Evolutionary conservation across 192 early-diverging fungal species (phyloP).

Genomic region (Diversispora epigaea): DNA sequence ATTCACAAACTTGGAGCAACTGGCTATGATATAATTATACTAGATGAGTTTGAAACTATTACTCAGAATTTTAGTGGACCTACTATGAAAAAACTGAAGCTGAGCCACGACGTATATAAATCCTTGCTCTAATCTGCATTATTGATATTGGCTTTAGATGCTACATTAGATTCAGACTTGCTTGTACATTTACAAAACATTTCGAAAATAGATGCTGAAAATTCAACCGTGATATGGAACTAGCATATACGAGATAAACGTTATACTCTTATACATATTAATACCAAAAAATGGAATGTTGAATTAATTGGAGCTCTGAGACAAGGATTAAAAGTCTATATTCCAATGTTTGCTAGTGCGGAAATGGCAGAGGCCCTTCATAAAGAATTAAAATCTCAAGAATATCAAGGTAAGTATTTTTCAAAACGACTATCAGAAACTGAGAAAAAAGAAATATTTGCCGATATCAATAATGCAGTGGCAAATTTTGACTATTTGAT

Average conservation of each 20-base stretch:
- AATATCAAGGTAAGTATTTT: slow-evolving; percentile 11
- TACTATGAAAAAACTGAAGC: not conserved
- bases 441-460: slow-evolving; percentile 20
- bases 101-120: slow-evolving; percentile 15
- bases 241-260: slow-evolving; percentile 10
- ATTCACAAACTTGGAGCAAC: slow-evolving; percentile 21
- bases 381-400: slow-evolving; percentile 13
- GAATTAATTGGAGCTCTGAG: slow-evolving; percentile 10
- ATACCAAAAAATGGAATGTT: slow-evolving; percentile 22
- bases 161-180: slow-evolving; percentile 4
- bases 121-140: slow-evolving; percentile 10
- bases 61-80: slow-evolving; percentile 19
- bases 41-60: slow-evolving; percentile 26
- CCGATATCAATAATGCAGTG: slow-evolving; percentile 16
- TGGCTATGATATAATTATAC: slow-evolving; percentile 25
- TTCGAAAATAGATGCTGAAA: slow-evolving; percentile 19
- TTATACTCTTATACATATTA: slow-evolving; percentile 18
- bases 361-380: slow-evolving; percentile 3
- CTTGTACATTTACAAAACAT: slow-evolving; percentile 15
- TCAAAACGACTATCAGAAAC: slow-evolving; percentile 4
- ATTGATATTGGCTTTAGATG: slow-evolving; percentile 21
- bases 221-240: slow-evolving; percentile 13
- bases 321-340: slow-evolving; percentile 23
- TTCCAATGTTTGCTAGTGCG: slow-evolving; percentile 11
- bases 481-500: slow-evolving; percentile 18